These are phyloP conservation scores for Citrus unshiu DNA, from an alignment of 345 rosid species.

Conservation along the genomic window DNA sequence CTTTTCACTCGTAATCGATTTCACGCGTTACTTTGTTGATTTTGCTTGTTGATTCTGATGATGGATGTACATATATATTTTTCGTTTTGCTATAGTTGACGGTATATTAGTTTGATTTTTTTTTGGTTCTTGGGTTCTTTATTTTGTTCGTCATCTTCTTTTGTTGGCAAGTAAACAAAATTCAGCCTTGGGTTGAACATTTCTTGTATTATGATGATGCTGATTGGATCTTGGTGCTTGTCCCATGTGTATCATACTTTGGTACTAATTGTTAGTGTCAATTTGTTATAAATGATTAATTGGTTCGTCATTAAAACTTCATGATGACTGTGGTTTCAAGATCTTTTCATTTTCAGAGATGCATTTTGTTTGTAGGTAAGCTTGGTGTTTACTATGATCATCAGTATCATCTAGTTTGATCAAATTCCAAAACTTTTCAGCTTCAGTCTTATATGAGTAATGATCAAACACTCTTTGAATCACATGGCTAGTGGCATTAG, in stretches of 20 bases:
- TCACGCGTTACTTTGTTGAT: not conserved
- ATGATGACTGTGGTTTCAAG: not conserved
- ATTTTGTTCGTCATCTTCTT: not conserved
- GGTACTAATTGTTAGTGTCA: not conserved
- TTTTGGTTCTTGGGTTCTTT: not conserved
- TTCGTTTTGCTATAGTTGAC: not conserved
- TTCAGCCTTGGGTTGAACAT: not conserved
- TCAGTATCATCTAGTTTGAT: not conserved
- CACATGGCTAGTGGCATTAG: not conserved
- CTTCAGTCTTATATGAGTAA: not conserved
- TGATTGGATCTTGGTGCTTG: conserved; percentile 2
- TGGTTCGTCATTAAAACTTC: not conserved
- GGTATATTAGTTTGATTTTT: not conserved
- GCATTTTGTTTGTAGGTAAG: not conserved
- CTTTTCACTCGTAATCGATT: not conserved
- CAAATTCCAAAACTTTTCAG: not conserved
- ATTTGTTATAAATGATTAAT: not conserved
- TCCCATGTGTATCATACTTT: not conserved
- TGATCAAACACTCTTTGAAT: not conserved
- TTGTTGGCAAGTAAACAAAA: not conserved
- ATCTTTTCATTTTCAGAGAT: not conserved
- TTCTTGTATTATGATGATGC: not conserved
- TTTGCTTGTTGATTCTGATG: not conserved
- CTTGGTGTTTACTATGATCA: not conserved
- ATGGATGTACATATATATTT: not conserved